These are phyloP conservation scores for Crithidia thermophila DNA, from an alignment of 208 protist species.

Conservation along the genomic window DNA sequence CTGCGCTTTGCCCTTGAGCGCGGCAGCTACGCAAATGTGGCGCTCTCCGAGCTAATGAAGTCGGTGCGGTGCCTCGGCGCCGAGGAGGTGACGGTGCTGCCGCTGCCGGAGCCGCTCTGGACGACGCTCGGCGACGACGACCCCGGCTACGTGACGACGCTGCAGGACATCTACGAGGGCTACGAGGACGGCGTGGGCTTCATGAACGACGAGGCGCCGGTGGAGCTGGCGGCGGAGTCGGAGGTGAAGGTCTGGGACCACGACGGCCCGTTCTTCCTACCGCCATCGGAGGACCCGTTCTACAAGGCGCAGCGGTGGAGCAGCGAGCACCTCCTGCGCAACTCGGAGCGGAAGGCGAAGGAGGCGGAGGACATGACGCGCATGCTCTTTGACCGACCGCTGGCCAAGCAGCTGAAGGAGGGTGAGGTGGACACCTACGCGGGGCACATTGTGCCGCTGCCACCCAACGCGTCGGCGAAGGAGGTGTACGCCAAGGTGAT, in stretches of 20 bases:
- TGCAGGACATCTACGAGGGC: slow-evolving; percentile 85
- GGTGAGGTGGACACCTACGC: slow-evolving; percentile 75
- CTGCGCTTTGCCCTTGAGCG: slow-evolving; percentile 80
- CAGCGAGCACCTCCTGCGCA: slow-evolving; percentile 64
- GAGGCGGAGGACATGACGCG: slow-evolving; percentile 55
- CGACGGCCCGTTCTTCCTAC: slow-evolving; percentile 64
- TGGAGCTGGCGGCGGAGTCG: slow-evolving; percentile 22
- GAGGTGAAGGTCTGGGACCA: slow-evolving; percentile 64
- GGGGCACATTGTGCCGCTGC: slow-evolving; percentile 78
- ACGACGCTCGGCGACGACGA: slow-evolving; percentile 55
- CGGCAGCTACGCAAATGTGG: slow-evolving; percentile 89
- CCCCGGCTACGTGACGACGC: slow-evolving; percentile 71
- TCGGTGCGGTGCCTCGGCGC: slow-evolving; percentile 63
- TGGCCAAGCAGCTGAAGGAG: slow-evolving; percentile 61
- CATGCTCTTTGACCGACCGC: slow-evolving; percentile 69
- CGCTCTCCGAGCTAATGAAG: slow-evolving; percentile 84
- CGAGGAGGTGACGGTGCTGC: slow-evolving; percentile 62
- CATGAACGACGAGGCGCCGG: slow-evolving; percentile 37
- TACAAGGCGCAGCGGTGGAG: slow-evolving; percentile 68
- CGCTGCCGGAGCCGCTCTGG: slow-evolving; percentile 62
- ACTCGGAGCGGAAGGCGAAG: slow-evolving; percentile 54
- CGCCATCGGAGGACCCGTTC: slow-evolving; percentile 52
- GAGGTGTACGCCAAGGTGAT: slow-evolving; percentile 73
- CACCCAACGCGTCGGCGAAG: slow-evolving; percentile 69
- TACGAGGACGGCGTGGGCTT: slow-evolving; percentile 85